A percentile compares a stretch with the other conserved stretches of the same genome.
phyloP scores from a whole-genome alignment of 768 basidiomycete genomes.

The Cystobasidium onofrii region DNA sequence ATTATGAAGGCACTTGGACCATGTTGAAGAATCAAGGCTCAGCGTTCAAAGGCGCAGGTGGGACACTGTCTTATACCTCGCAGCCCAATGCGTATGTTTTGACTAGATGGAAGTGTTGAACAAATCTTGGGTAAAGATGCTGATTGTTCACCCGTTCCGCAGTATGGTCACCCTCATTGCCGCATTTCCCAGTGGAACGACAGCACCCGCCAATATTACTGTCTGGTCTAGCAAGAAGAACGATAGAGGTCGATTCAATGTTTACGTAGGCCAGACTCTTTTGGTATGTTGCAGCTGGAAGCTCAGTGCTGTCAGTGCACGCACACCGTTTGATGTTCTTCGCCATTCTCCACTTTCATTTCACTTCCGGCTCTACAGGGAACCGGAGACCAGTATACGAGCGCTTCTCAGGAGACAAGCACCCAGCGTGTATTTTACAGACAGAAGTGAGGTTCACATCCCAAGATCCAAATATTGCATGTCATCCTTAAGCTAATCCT shows the following conservation, averaged over 20 bases:
- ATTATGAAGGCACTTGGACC: background rate
- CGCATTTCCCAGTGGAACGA: background rate
- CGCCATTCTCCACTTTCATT: background rate
- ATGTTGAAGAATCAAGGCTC: background rate
- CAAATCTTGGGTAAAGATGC: too few relatives aligned
- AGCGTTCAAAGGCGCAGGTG: background rate
- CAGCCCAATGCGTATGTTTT: conserved; percentile 1
- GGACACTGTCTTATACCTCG: background rate
- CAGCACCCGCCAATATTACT: background rate
- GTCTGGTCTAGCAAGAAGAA: background rate
- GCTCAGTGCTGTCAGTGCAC: too few relatives aligned
- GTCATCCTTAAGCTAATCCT: too few relatives aligned
- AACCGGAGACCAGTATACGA: background rate
- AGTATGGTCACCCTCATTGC: background rate
- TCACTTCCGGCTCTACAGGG: background rate
- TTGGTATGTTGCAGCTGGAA: background rate
- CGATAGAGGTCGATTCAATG: background rate
- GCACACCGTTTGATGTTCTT: too few relatives aligned
- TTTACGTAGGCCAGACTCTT: background rate
- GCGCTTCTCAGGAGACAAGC: background rate
- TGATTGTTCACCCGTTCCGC: too few relatives aligned
- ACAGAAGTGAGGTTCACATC: background rate
- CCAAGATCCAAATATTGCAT: too few relatives aligned
- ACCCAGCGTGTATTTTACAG: background rate
- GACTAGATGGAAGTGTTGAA: too few relatives aligned